Conservation (phyloP, 139 green algal genomes). For the Picochlorum sp. region DNA sequence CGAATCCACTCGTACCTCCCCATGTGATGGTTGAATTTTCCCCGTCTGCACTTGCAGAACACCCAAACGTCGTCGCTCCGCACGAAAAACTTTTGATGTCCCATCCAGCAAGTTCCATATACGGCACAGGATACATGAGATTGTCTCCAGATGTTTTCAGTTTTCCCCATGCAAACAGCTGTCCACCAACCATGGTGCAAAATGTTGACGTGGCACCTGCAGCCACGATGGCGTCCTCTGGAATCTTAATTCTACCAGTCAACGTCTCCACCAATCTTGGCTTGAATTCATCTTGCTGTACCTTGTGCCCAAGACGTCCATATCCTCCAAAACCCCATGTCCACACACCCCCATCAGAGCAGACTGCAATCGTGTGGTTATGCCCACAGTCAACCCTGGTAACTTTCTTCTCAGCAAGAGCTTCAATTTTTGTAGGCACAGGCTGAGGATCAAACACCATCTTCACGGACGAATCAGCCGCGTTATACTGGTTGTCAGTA, state of each 20-base stretch:
- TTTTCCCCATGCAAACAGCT: slow-evolving; percentile 90
- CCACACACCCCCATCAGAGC: slow-evolving; percentile 34
- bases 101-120: slow-evolving; percentile 79
- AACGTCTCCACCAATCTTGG: slow-evolving; percentile 65
- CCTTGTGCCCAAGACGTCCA: slow-evolving; percentile 81
- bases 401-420: slow-evolving; percentile 47
- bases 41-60: slow-evolving; percentile 37
- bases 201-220: slow-evolving; percentile 54
- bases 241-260: slow-evolving; percentile 38
- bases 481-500: slow-evolving; percentile 82
- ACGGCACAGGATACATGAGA: slow-evolving; percentile 75
- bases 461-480: slow-evolving; percentile 69
- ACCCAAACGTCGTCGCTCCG: slow-evolving; percentile 65
- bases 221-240: slow-evolving; percentile 21
- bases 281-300: slow-evolving; percentile 74
- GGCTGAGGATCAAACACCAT: slow-evolving; percentile 83
- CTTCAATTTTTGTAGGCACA: slow-evolving; percentile 52
- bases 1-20: slow-evolving; percentile 59
- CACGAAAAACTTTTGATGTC: slow-evolving; percentile 66
- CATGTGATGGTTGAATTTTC: slow-evolving; percentile 77
- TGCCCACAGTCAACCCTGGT: slow-evolving; percentile 61
- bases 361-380: slow-evolving; percentile 67
- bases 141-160: slow-evolving; percentile 80
- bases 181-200: slow-evolving; percentile 54
- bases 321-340: slow-evolving; percentile 62